Evolutionary conservation across 176 grass and related monocot species (phyloP).

Genomic region (sorghum (Sorghum bicolor)): Sorghum_bicolor_NCBIv3 NC_012873.2:4648001-4648500

Average conservation of each 20-base stretch:
- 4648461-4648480: slow-evolving; percentile 37
- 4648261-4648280: too few relatives aligned
- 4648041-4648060: neutral
- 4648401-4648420: neutral
- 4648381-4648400: too few relatives aligned
- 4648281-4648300: too few relatives aligned
- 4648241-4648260: too few relatives aligned
- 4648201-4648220: too few relatives aligned
- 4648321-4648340: too few relatives aligned
- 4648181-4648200: too few relatives aligned
- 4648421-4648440: slow-evolving; percentile 27
- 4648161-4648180: slow-evolving; percentile 11
- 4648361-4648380: too few relatives aligned
- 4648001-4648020: neutral
- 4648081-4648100: neutral
- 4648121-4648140: neutral
- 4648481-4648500: slow-evolving; percentile 8
- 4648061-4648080: neutral
- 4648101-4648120: neutral
- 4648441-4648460: slow-evolving; percentile 14
- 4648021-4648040: neutral
- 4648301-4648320: too few relatives aligned
- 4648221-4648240: too few relatives aligned
- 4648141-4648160: neutral
- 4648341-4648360: too few relatives aligned